Base-by-base conservation (phyloP, 2,329 filamentous ascomycete species). In the Pyrenophora teres region DNA sequence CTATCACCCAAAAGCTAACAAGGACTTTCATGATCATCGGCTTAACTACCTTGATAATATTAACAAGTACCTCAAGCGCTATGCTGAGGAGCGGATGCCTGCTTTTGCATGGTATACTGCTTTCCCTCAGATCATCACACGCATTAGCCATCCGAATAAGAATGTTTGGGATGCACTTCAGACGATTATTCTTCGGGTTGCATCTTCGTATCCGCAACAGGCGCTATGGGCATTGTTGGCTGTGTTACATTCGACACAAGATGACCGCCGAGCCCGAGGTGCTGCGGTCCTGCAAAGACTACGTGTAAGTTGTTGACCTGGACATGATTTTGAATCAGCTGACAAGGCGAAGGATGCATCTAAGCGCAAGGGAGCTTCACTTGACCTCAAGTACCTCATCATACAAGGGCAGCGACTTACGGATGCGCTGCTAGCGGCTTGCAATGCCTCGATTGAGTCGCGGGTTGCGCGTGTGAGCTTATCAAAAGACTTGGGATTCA, bases 101-200 rank as follows among this genome's bases (percentile, higher is more conserved):
- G 83, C 88, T 1, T 92, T 88, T 64, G 83, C 91, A 27, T 92
- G 91, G 72, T 93, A 92, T 69, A 89, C 87, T 1, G 85, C 93
- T 5, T 80, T 99, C 36, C 89, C 94, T 4, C 94, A 99, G 74
- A 88, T 99, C 56, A 89, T 99, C 50, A 94, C 93, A n/a, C 87
- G 94, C 27, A 97, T 99, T 64, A 90, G 89, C 39, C 94, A 99
- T 75, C 86, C 88, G 1, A 90, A 96, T 70, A 74, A 74, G 3
- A 83, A 86, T 1, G 91, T 96, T 1, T 95, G 90, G 74, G 84
- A 87, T 52, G 79, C 89, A 8, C 77, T 99, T 6, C 84, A 87
- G 46, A 81, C 82, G 30, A 93, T 97, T 60, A 92, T 99, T 48
- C 78, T 88, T 54, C 93, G 90, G 69, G 90, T 97, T n/a, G 87